Evolutionary conservation across 176 grass and related monocot species (phyloP).

Genomic region (Phyllostachys edulis): DNA sequence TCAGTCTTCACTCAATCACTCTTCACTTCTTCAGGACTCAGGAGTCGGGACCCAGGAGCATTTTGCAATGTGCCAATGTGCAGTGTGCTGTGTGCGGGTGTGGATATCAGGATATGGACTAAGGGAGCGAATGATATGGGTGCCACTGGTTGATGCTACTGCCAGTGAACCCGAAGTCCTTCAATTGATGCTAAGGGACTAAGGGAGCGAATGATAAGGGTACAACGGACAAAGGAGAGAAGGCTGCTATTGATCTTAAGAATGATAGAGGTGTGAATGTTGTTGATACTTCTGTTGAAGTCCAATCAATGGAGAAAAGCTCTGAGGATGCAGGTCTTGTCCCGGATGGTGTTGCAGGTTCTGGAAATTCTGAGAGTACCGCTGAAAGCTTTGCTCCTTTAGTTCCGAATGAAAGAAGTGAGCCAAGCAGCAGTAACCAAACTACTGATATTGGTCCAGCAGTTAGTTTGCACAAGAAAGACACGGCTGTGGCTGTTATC

Average conservation of each 20-base stretch:
- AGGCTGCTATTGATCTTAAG: constrained; percentile 27
- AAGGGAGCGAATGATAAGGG: constrained; percentile 38
- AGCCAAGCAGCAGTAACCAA: constrained; percentile 36
- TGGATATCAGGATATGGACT: too few relatives aligned
- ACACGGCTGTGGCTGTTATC: constrained; percentile 34
- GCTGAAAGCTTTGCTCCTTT: constrained; percentile 38
- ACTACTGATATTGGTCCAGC: constrained; percentile 40
- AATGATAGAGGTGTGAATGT: constrained; percentile 27
- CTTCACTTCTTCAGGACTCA: too few relatives aligned
- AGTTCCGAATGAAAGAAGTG: constrained; percentile 34
- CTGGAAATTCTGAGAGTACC: constrained; percentile 31
- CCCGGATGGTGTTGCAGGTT: constrained; percentile 32
- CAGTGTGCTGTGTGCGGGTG: too few relatives aligned
- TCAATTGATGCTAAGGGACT: constrained; percentile 33
- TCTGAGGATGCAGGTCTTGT: constrained; percentile 37
- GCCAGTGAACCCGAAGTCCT: constrained; percentile 43
- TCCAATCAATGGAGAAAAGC: constrained; percentile 36
- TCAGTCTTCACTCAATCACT: too few relatives aligned
- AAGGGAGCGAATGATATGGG: too few relatives aligned
- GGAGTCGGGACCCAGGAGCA: too few relatives aligned
- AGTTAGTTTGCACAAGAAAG: constrained; percentile 48
- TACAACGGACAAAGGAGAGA: constrained; percentile 34
- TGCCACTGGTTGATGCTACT: constrained; percentile 42
- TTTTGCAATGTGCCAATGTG: too few relatives aligned
- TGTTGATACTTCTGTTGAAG: constrained; percentile 38